Evolutionary conservation across 371 early-diverging fungal species (phyloP), one percentile per base, ranked within the genome.

Genomic region (Mortierella sp.): DNA sequence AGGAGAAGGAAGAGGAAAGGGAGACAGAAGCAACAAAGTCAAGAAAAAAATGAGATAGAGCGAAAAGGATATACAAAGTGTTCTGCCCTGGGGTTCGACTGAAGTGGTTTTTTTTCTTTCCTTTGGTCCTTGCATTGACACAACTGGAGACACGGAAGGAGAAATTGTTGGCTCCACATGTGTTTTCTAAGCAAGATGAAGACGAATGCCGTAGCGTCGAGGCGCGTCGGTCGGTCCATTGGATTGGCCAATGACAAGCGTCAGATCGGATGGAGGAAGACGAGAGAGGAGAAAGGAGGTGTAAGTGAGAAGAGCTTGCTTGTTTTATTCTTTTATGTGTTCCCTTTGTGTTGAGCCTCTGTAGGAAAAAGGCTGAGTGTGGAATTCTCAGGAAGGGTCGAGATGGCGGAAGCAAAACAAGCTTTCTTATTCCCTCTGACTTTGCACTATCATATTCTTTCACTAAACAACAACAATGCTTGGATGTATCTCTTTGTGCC

Each of bases 321-420:
- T 60, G 60, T 10, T 8, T 38, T 38, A 38, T 38, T 38, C 42
- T 38, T 38, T 38, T 38, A 5, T 19, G 31, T 19, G 6, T 45
- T 45, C 44, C 31, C 34, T 68, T 55, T 10, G 57, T 48, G 47
- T 77, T 73, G 75, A 82, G 71, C 47, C 11, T 38, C 42, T 9
- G 1, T 38, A 13, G 21, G 65, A 63, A 8, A 13, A 13, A 60
- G 14, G 24, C 24, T 42, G 14, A 68, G 50, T 58, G 47, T 77
- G 68, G 75, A 75, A 78, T 75, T 75, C 76, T 78, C 75, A 78
- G 78, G 79, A 78, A 78, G 72, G 71, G 63, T 57, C 70, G 71
- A 78, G 72, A 78, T 78, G 34, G 52, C 60, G 78, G n/a, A 42
- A 38, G n/a, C 8, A 28, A 31, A 38, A 9, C 0, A 8, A 14